Evolutionary conservation across 2,329 filamentous ascomycete genomes (phyloP).

Genomic region (Aspergillus sp.): DNA sequence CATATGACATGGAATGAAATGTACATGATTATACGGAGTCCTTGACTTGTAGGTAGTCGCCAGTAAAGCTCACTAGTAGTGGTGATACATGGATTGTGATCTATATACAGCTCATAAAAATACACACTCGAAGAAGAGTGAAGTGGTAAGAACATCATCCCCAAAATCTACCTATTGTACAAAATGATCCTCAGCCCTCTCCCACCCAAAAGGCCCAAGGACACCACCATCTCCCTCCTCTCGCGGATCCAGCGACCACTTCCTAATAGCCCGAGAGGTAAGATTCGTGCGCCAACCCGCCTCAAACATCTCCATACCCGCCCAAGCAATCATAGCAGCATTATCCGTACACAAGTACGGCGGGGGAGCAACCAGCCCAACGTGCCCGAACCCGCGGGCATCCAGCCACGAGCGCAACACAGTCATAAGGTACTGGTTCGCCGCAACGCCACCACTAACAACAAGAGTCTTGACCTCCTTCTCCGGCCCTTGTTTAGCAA

Average conservation of each 20-base stretch:
- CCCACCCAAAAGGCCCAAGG: slow-evolving; percentile 61
- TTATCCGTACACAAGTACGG: slow-evolving; percentile 84
- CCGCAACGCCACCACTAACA: slow-evolving; percentile 86
- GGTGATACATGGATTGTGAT: not conserved
- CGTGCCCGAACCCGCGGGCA: slow-evolving; percentile 62
- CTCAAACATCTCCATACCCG: slow-evolving; percentile 88
- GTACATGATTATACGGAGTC: not conserved
- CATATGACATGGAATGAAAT: not conserved
- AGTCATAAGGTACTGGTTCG: slow-evolving; percentile 75
- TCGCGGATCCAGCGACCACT: slow-evolving; percentile 71
- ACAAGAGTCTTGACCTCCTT: slow-evolving; percentile 64
- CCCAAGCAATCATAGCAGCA: slow-evolving; percentile 96
- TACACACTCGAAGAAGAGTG: not conserved
- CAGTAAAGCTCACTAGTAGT: not conserved
- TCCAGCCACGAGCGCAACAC: slow-evolving; percentile 65
- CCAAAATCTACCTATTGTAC: not conserved
- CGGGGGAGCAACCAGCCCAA: slow-evolving; percentile 74
- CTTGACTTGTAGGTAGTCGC: not conserved
- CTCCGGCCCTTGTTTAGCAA: slow-evolving; percentile 22
- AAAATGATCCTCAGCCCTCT: slow-evolving; percentile 9
- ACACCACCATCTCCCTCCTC: slow-evolving; percentile 65
- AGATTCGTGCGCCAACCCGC: slow-evolving; percentile 69
- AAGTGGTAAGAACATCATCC: not conserved
- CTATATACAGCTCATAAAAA: not conserved
- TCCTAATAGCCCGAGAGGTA: slow-evolving; percentile 60